Conservation (phyloP, 2,329 filamentous ascomycete genomes). For the Lecanicillium sp. region DNA sequence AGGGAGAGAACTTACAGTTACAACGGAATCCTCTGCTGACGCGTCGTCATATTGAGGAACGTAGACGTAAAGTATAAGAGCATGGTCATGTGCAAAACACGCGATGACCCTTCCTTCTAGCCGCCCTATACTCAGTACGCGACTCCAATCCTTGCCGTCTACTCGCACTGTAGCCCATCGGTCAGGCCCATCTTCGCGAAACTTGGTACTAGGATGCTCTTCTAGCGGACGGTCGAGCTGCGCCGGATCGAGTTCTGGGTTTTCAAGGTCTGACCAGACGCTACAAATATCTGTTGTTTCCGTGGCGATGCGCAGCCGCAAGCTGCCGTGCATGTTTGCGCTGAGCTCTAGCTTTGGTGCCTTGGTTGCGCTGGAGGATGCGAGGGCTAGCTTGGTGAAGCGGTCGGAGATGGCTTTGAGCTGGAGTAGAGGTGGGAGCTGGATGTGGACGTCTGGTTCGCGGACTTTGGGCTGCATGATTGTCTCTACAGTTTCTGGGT, state of each 20-base stretch:
- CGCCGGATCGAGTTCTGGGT: constrained; percentile 76
- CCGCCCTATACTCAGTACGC: constrained; percentile 84
- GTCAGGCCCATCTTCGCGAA: constrained; percentile 68
- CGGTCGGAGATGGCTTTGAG: constrained; percentile 91
- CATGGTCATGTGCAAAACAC: constrained; percentile 75
- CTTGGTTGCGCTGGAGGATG: constrained; percentile 17
- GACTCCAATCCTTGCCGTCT: constrained; percentile 90
- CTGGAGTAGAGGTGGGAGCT: constrained; percentile 77
- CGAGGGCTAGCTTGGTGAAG: constrained; percentile 76
- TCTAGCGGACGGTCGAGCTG: constrained; percentile 64
- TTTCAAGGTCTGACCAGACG: constrained; percentile 76
- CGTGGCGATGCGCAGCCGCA: constrained; percentile 71
- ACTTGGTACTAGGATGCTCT: constrained; percentile 74
- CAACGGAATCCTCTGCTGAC: constrained; percentile 58
- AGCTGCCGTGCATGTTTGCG: constrained; percentile 88
- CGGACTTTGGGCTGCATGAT: constrained; percentile 86
- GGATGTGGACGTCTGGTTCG: constrained; percentile 90
- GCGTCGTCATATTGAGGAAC: constrained; percentile 62
- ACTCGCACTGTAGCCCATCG: constrained; percentile 86
- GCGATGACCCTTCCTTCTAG: constrained; percentile 88
- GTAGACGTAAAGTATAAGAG: constrained; percentile 77
- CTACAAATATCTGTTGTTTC: constrained; percentile 80
- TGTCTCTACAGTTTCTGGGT: constrained; percentile 76
- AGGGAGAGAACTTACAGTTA: constrained; percentile 51
- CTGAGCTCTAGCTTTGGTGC: constrained; percentile 71